Evolutionary conservation across 768 basidiomycete genomes (phyloP), one percentile per base, ranked within the genome.

Genomic region (Flagelloscypha sp.): DNA sequence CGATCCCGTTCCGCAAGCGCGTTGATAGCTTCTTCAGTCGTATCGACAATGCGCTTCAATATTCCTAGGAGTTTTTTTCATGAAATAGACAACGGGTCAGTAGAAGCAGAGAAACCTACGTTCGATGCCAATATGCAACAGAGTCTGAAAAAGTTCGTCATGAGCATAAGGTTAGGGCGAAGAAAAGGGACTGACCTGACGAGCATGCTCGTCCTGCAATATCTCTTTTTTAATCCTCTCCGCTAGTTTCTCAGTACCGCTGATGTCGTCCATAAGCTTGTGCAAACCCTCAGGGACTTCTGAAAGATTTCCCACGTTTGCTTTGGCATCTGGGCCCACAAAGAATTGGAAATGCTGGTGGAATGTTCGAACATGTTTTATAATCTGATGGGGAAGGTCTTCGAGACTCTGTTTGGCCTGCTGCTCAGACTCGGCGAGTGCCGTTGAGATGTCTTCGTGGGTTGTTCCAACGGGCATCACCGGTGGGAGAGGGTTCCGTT

Each of bases 321-420:
- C 17, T 40, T 35, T 8, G 33, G 28, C 20, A 20, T 28, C 46
- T 5, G 48, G 34, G 8, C 49, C 48, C 7, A 57, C 44, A 21
- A 63, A 53, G 34, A 54, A 63, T 30, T 52, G 45, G 24, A 56
- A 46, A 22, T 59, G 53, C 30, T 63, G 57, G 13, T 53, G 50
- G 35, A 62, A 59, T 7, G 41, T 44, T 23, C 44, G 45, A 5
- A 57, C 48, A 33, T 58, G 57, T 9, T 42, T 35, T 19, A 63
- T 44, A 12, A 63, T 54, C 32, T 55, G 36, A 5, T 45, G 43
- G 11, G 62, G 62, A 3, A 63, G 47, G 15, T 56, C 48, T 35
- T 61, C 60, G 25, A 63, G 47, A 35, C 53, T 45, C 16, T 40
- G 38, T 20, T 17, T 24, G 37, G 24, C 20, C 16, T 15, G 13